phyloP scores from a whole-genome alignment of 1,139 yeast species.

The Candida freyschussii region DNA sequence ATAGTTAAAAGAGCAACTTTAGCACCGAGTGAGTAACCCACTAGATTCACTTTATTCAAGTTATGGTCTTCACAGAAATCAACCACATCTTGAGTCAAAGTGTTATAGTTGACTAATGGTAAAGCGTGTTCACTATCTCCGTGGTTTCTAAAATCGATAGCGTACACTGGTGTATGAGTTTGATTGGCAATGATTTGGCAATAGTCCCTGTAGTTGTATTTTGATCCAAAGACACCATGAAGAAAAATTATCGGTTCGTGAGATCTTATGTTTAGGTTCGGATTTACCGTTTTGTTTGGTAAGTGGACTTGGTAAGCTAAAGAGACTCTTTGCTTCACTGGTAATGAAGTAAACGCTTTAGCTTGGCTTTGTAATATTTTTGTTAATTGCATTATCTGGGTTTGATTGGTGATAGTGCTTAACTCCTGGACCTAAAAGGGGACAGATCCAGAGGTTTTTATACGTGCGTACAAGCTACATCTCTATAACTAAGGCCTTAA shows the following conservation, averaged over 20 bases:
- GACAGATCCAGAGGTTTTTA: too few species aligned
- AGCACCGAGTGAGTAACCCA: constrained; percentile 54
- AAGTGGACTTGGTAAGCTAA: constrained; percentile 24
- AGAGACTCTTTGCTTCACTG: constrained; percentile 19
- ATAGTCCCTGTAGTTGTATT: constrained; percentile 36
- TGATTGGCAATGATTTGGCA: constrained; percentile 33
- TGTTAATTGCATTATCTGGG: constrained; percentile 9
- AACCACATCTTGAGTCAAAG: constrained; percentile 39
- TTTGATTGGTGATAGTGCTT: too few species aligned
- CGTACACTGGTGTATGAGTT: constrained; percentile 33
- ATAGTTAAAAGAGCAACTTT: constrained; percentile 44
- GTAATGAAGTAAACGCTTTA: constrained; percentile 22
- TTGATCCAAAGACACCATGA: constrained; percentile 47
- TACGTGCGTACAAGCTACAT: background rate
- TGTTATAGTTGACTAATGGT: constrained; percentile 36
- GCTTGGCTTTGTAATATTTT: constrained; percentile 4
- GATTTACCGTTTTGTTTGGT: constrained; percentile 25
- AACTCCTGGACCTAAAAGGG: too few species aligned
- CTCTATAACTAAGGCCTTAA: too few species aligned
- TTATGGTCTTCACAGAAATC: constrained; percentile 30
- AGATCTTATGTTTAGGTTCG: constrained; percentile 21
- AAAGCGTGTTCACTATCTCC: constrained; percentile 39
- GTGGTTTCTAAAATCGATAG: constrained; percentile 46
- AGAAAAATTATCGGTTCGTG: constrained; percentile 37
- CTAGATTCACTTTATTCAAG: constrained; percentile 31